Evolutionary conservation across 108 stramenopile species (phyloP).

Genomic region (Fragilariopsis cylindrus): DNA sequence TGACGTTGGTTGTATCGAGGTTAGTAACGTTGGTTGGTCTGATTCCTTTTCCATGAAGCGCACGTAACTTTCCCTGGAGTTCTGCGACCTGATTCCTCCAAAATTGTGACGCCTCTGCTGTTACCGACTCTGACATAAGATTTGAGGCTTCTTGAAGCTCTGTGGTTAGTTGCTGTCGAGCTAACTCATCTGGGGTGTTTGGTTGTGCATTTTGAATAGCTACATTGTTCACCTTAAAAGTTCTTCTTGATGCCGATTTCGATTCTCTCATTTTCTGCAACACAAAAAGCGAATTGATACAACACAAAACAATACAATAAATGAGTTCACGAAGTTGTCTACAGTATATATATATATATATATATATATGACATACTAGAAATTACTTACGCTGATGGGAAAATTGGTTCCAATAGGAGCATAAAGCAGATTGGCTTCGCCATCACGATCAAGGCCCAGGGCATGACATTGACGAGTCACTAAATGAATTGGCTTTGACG

Average conservation of each 20-base stretch:
- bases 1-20: background rate
- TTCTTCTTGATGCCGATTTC: background rate
- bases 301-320: too few species aligned
- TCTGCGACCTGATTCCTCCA: constrained; percentile 79
- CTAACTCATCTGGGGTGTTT: constrained; percentile 45
- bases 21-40: background rate
- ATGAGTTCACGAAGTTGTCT: too few species aligned
- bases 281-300: too few species aligned
- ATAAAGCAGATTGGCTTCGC: too few species aligned
- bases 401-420: too few species aligned
- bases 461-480: too few species aligned
- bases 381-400: too few species aligned
- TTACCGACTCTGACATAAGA: constrained; percentile 66
- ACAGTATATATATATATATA: too few species aligned
- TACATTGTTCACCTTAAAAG: background rate
- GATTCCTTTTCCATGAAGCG: constrained; percentile 27
- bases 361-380: too few species aligned
- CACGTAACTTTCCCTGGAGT: constrained; percentile 54
- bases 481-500: too few species aligned
- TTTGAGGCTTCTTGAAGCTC: constrained; percentile 73
- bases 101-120: constrained; percentile 70
- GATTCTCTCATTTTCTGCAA: too few species aligned
- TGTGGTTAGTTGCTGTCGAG: constrained; percentile 65
- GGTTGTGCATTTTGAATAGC: constrained; percentile 18
- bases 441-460: too few species aligned